Conservation (phyloP, 768 basidiomycete genomes). For the Kwoniella europaea region DNA sequence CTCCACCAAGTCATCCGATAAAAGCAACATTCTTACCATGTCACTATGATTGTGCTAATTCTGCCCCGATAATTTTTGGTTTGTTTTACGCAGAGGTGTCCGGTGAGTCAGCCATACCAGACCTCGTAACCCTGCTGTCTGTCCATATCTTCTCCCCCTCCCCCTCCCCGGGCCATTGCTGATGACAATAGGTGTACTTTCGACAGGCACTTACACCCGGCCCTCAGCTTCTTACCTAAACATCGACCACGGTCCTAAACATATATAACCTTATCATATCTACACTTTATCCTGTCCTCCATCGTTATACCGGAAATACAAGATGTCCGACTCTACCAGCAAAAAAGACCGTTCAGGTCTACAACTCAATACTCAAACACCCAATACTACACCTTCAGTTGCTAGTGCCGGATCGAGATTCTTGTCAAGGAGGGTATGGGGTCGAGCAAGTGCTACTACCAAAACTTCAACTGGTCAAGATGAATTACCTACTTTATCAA, state of each 20-base stretch:
- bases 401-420: conserved; percentile 17
- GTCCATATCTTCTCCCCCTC: not conserved
- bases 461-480: conserved; percentile 26
- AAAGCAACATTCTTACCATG: conserved; percentile 16
- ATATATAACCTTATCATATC: conserved; percentile 5
- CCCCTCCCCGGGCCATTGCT: not conserved
- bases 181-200: too few species aligned
- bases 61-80: conserved; percentile 21
- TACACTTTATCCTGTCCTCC: too few species aligned
- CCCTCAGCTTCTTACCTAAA: conserved; percentile 7
- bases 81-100: conserved; percentile 27
- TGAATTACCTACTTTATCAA: conserved; percentile 12
- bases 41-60: conserved; percentile 29
- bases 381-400: conserved; percentile 6
- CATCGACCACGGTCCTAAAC: not conserved
- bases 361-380: conserved; percentile 7
- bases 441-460: conserved; percentile 24
- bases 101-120: conserved; percentile 20
- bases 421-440: conserved; percentile 23
- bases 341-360: conserved; percentile 22
- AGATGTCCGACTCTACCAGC: conserved; percentile 6
- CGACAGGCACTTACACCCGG: conserved; percentile 24
- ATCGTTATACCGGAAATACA: not conserved
- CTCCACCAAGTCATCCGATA: conserved; percentile 1
- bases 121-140: not conserved